Percentiles rank a stretch among this genome's conserved stretches.
These are phyloP conservation scores for Cucumis hystrix DNA, from an alignment of 306 rosid species.

Conservation along the genomic window DNA sequence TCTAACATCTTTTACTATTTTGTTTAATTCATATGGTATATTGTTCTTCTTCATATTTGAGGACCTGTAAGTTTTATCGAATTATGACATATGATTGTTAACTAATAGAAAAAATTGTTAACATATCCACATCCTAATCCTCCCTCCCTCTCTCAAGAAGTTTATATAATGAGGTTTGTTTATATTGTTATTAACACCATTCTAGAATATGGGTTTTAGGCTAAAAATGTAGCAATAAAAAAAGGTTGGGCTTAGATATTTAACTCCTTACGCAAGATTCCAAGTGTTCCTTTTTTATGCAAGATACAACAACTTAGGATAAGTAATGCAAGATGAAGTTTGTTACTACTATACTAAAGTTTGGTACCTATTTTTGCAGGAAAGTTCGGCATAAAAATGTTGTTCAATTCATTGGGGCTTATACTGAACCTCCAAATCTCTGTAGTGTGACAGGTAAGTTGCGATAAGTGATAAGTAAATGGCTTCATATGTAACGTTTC, in stretches of 20 bases:
- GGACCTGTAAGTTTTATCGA: slow-evolving; percentile 64
- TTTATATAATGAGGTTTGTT: slow-evolving; percentile 90
- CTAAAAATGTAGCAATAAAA: background rate
- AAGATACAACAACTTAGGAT: background rate
- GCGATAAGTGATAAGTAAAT: slow-evolving; percentile 5
- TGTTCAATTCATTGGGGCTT: slow-evolving; percentile 20
- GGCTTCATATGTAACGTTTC: background rate
- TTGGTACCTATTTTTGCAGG: slow-evolving; percentile 33
- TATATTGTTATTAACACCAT: slow-evolving; percentile 12
- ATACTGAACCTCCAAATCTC: slow-evolving; percentile 76
- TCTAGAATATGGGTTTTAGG: background rate
- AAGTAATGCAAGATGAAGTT: background rate
- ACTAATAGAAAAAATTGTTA: slow-evolving; percentile 4
- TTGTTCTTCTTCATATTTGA: slow-evolving; percentile 26
- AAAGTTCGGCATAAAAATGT: slow-evolving; percentile 93
- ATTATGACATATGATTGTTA: slow-evolving; percentile 12
- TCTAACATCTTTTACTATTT: background rate
- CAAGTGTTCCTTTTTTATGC: background rate
- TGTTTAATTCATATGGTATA: background rate
- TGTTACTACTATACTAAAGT: background rate
- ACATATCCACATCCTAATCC: slow-evolving; percentile 24
- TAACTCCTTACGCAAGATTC: background rate
- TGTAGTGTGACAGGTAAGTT: slow-evolving; percentile 87
- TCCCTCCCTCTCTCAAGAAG: slow-evolving; percentile 65
- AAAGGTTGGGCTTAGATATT: background rate